Percentiles rank a stretch among this genome's conserved stretches.
Evolutionary conservation across 371 early-diverging fungal genomes (phyloP).

Genomic region (Parasitella parasitica): DNA sequence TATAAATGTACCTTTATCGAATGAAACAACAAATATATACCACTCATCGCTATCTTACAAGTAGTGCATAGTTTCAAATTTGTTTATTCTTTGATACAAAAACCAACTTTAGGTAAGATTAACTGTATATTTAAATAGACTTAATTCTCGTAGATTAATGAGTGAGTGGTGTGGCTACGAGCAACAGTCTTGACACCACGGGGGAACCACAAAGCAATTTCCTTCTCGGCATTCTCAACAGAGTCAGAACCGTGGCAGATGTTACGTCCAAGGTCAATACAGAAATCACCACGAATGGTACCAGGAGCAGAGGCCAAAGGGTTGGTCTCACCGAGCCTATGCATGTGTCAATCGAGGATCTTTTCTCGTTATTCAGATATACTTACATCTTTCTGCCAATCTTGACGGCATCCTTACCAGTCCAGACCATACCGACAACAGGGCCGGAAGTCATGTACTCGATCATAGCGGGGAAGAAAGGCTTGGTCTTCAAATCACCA

Average conservation of each 20-base stretch:
- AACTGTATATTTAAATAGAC: conserved; percentile 2
- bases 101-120: background rate
- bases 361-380: no score
- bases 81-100: background rate
- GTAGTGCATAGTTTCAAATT: background rate
- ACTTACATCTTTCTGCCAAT: conserved; percentile 87
- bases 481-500: conserved; percentile 87
- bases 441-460: conserved; percentile 87
- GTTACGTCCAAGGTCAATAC: conserved; percentile 93
- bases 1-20: no score
- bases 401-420: conserved; percentile 96
- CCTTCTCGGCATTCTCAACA: conserved; percentile 96
- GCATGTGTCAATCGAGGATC: no score
- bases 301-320: conserved; percentile 93
- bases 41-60: no score
- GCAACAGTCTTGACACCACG: conserved; percentile 66
- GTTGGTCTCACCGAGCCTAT: conserved; percentile 89
- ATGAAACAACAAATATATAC: no score
- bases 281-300: conserved; percentile 99
- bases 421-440: conserved; percentile 95
- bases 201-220: conserved; percentile 98
- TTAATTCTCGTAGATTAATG: conserved; percentile 74
- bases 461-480: conserved; percentile 96
- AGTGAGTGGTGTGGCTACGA: conserved; percentile 58
- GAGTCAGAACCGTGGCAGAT: conserved; percentile 99